Evolutionary conservation across 2,329 filamentous ascomycete genomes (phyloP).

Genomic region (Teratosphaeria viscida): DNA sequence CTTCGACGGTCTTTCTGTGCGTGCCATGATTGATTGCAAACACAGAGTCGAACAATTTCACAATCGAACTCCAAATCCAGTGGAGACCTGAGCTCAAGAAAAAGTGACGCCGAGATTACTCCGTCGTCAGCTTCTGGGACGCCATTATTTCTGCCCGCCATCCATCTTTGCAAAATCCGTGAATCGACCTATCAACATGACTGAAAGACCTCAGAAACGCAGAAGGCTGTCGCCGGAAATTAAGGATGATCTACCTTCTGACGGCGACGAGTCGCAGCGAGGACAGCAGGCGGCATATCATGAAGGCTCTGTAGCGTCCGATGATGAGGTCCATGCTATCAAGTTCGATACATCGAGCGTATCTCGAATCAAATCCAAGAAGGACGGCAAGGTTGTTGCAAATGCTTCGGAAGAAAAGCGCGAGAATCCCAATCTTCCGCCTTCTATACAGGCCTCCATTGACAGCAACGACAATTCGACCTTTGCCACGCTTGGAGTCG

Average conservation of each 20-base stretch:
- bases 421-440: conserved; percentile 2
- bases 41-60: too few species aligned
- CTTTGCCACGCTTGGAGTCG: conserved; percentile 23
- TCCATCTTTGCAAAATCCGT: neutral
- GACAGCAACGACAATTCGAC: conserved; percentile 17
- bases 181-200: neutral
- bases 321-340: neutral
- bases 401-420: neutral
- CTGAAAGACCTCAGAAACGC: conserved; percentile 3
- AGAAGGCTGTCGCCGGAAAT: neutral
- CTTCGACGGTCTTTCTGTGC: conserved; percentile 16
- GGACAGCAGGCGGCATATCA: neutral
- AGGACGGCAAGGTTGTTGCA: neutral
- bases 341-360: conserved; percentile 4
- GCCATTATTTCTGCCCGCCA: neutral
- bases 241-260: neutral
- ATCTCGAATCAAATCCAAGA: conserved; percentile 16
- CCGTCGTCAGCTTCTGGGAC: neutral
- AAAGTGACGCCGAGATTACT: neutral
- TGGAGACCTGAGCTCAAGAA: neutral
- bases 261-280: neutral
- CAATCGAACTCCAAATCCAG: too few species aligned
- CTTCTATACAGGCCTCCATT: conserved; percentile 19
- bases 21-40: neutral
- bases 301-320: neutral